Percentiles rank a stretch among this genome's conserved stretches.
Evolutionary conservation across 352 stramenopile genomes (phyloP).

Genomic region (Pilasporangium apinafurcum): DNA sequence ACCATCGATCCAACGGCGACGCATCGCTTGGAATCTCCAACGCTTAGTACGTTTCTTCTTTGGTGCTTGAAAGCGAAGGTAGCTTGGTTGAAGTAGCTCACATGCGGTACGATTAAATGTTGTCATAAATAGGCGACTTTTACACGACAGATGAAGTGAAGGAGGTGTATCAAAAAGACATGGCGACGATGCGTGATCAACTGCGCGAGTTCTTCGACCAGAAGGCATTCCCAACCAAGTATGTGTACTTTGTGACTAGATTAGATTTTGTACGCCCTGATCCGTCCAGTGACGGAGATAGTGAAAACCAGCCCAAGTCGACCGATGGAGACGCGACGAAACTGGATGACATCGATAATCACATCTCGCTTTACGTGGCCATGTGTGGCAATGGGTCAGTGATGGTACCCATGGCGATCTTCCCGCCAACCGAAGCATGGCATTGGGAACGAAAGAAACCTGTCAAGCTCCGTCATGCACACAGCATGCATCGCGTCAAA

Average conservation of each 20-base stretch:
- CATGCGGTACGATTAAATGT: constrained; percentile 1
- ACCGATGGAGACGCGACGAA: constrained; percentile 4
- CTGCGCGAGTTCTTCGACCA: constrained; percentile 77
- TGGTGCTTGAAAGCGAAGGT: neutral
- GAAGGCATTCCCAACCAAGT: constrained; percentile 79
- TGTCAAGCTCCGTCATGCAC: constrained; percentile 75
- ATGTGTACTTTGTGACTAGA: constrained; percentile 81
- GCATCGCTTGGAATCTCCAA: constrained; percentile 50
- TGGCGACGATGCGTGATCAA: constrained; percentile 53
- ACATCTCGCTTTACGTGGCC: constrained; percentile 80
- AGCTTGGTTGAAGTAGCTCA: neutral
- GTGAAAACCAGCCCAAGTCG: constrained; percentile 12
- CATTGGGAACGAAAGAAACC: constrained; percentile 85
- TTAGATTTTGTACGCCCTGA: constrained; percentile 74
- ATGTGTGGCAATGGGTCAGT: constrained; percentile 82
- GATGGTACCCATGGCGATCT: constrained; percentile 84
- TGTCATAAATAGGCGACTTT: constrained; percentile 25
- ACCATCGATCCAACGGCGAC: constrained; percentile 54
- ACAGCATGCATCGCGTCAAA: constrained; percentile 72
- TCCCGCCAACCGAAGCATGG: constrained; percentile 67
- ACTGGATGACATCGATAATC: constrained; percentile 31
- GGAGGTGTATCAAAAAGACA: constrained; percentile 60
- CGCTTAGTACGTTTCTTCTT: constrained; percentile 31
- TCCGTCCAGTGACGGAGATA: constrained; percentile 22
- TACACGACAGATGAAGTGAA: constrained; percentile 66